A percentile compares a stretch with the other conserved stretches of the same genome.
Evolutionary conservation across 768 basidiomycete species (phyloP).

Genomic region (Punctularia strigosozonata): DNA sequence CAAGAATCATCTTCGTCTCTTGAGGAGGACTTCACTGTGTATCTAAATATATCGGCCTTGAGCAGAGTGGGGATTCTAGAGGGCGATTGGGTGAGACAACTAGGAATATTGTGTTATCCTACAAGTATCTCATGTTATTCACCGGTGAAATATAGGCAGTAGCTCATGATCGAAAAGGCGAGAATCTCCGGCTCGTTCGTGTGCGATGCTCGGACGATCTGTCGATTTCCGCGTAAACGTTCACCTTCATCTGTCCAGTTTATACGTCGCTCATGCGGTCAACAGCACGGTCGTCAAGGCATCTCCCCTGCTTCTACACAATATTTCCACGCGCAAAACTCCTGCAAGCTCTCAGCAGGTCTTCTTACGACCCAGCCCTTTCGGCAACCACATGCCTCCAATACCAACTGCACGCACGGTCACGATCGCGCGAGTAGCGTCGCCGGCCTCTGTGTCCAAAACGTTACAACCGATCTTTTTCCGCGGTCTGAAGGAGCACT

Average conservation of each 20-base stretch:
- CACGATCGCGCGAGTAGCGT: constrained; percentile 72
- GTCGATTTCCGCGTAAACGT: neutral
- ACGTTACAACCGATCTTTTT: constrained; percentile 52
- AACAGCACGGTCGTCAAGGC: constrained; percentile 27
- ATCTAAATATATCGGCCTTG: constrained; percentile 52
- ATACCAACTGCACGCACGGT: constrained; percentile 60
- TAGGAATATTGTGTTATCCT: neutral
- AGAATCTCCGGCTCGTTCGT: constrained; percentile 1
- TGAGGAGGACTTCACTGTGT: constrained; percentile 45
- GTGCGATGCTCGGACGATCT: neutral
- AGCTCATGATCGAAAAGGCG: no score
- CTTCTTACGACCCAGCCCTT: constrained; percentile 40
- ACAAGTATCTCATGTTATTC: constrained; percentile 1
- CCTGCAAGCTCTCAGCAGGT: constrained; percentile 15
- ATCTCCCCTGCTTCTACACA: constrained; percentile 43
- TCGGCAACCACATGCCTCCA: constrained; percentile 42
- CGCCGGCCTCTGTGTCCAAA: constrained; percentile 56
- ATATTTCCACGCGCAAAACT: constrained; percentile 26
- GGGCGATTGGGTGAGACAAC: constrained; percentile 61
- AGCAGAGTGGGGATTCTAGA: constrained; percentile 53
- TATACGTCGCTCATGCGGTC: neutral
- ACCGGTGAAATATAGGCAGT: neutral
- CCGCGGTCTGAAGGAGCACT: constrained; percentile 49
- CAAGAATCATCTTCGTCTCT: constrained; percentile 18
- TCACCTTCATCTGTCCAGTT: neutral